Conservation (phyloP, 2,329 filamentous ascomycete genomes). For the Botryotinia convoluta region DNA sequence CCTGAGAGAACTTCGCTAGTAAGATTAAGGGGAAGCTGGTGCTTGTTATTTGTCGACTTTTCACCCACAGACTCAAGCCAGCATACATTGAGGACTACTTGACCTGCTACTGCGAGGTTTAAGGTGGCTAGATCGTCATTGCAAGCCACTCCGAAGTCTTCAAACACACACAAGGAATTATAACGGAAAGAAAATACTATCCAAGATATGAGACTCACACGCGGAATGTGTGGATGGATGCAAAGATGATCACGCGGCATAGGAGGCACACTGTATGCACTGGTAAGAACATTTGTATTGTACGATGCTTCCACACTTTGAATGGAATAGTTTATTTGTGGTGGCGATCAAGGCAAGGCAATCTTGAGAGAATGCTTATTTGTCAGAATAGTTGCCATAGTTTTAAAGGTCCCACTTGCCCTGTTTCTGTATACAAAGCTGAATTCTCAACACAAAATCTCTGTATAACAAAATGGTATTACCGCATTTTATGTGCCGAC, state of each 20-base stretch:
- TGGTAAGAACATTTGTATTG: rapidly evolving
- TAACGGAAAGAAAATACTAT: neutral
- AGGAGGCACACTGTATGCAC: neutral
- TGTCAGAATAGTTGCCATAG: neutral
- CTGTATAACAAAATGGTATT: neutral
- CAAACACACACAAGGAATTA: neutral
- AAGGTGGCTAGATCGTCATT: neutral
- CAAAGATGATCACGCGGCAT: neutral
- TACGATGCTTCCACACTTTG: neutral
- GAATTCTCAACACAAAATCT: neutral
- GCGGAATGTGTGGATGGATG: neutral
- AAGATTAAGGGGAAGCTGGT: too few relatives aligned
- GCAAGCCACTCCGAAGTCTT: neutral
- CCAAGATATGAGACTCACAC: neutral
- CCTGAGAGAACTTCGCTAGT: too few relatives aligned
- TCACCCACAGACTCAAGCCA: neutral
- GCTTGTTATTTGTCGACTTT: neutral
- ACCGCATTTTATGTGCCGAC: neutral
- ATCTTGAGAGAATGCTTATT: neutral
- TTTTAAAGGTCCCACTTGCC: neutral
- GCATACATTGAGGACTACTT: neutral
- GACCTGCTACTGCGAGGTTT: neutral
- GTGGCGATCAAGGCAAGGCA: neutral
- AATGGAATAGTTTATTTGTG: neutral
- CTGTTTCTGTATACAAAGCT: neutral